These are phyloP conservation scores for Aegilops sharonensis DNA, from an alignment of 176 grass and related monocot genomes.

Conservation along the genomic window DNA sequence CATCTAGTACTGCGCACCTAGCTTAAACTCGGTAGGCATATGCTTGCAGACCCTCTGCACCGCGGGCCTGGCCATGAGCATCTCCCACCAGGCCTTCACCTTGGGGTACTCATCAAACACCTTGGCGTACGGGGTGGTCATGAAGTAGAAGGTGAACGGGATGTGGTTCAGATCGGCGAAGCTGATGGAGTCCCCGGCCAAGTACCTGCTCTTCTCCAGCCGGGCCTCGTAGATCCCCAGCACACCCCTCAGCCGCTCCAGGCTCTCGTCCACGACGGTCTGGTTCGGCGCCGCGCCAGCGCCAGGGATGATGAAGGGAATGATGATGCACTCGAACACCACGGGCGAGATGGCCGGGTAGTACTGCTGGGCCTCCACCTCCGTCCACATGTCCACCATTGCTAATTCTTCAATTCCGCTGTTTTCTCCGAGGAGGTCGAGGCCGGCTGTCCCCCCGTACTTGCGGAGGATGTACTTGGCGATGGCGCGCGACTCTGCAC, in stretches of 20 bases:
- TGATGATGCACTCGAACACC: background rate
- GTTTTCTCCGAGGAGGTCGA: background rate
- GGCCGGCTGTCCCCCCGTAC: background rate
- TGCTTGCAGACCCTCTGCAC: constrained; percentile 3
- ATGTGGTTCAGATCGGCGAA: background rate
- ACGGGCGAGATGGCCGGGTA: background rate
- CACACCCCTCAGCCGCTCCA: background rate
- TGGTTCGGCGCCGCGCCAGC: background rate
- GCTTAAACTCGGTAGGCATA: too few species aligned
- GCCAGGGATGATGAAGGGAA: background rate
- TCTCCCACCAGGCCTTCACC: constrained; percentile 41
- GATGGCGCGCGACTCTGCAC: background rate
- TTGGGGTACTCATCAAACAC: constrained; percentile 25
- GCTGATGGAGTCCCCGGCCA: background rate
- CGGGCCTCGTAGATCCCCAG: background rate
- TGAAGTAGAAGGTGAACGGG: background rate
- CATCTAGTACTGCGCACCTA: too few species aligned
- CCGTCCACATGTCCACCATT: background rate
- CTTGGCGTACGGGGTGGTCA: background rate
- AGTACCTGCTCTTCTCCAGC: background rate
- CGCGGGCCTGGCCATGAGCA: background rate
- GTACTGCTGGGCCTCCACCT: background rate
- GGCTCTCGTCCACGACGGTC: background rate
- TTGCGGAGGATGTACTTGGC: background rate
- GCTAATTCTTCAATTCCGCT: background rate